These are phyloP conservation scores for Prunus mume DNA, from an alignment of 306 rosid species.

Conservation along the genomic window DNA sequence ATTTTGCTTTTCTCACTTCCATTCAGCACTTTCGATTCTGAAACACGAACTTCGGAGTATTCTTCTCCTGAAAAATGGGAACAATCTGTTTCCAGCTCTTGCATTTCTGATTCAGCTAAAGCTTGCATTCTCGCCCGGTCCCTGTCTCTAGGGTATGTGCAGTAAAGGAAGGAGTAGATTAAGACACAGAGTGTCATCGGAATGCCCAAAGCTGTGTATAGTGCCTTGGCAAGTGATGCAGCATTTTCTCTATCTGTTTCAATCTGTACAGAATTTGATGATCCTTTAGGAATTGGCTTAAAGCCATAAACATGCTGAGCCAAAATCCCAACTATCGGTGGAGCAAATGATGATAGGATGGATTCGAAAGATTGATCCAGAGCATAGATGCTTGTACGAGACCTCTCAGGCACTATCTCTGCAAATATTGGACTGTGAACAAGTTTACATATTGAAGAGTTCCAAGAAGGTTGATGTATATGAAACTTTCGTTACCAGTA, in stretches of 20 bases:
- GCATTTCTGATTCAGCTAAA: conserved; percentile 68
- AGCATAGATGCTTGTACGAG: conserved; percentile 75
- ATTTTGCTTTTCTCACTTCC: conserved; percentile 21
- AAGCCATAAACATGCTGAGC: conserved; percentile 69
- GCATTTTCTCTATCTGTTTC: conserved; percentile 78
- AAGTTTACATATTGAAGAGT: conserved; percentile 13
- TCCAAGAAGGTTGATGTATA: not conserved
- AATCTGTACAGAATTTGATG: conserved; percentile 44
- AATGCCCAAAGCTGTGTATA: conserved; percentile 60
- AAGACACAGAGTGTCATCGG: conserved; percentile 62
- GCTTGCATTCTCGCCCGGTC: conserved; percentile 71
- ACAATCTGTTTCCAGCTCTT: conserved; percentile 33
- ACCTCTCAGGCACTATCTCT: conserved; percentile 85
- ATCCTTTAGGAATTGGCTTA: conserved; percentile 59
- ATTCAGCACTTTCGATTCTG: conserved; percentile 22
- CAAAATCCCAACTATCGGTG: conserved; percentile 75
- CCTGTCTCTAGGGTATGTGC: conserved; percentile 81
- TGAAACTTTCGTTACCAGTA: not conserved
- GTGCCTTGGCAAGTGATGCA: conserved; percentile 72
- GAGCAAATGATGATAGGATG: conserved; percentile 75
- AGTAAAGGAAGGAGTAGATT: conserved; percentile 71
- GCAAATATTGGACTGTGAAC: conserved; percentile 92
- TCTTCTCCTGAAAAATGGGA: conserved; percentile 16
- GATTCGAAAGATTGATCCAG: conserved; percentile 73
- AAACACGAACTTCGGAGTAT: conserved; percentile 19